phyloP scores from a whole-genome alignment of 2,329 filamentous ascomycete genomes.

The Lasiodiplodia citricola region DNA sequence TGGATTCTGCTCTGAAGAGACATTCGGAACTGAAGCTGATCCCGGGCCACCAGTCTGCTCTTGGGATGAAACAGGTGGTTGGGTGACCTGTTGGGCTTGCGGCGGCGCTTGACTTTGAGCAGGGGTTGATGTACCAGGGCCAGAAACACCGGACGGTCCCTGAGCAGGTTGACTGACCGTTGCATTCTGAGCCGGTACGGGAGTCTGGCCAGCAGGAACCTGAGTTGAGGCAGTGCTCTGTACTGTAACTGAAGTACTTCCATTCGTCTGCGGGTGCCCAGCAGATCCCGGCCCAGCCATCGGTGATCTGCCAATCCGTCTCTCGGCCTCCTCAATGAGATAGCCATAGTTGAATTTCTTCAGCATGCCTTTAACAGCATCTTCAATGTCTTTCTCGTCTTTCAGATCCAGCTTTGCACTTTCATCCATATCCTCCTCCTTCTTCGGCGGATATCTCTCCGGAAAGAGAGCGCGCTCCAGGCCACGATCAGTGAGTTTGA shows the following conservation, averaged over 20 bases:
- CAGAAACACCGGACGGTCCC: not conserved
- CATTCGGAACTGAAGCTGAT: not conserved
- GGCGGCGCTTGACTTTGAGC: not conserved
- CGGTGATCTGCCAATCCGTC: not conserved
- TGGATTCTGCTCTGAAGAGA: not conserved
- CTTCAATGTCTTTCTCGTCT: slow-evolving; percentile 25
- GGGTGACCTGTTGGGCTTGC: not conserved
- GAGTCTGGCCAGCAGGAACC: not conserved
- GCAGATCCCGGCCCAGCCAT: not conserved
- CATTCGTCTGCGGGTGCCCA: not conserved
- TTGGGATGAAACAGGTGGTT: not conserved
- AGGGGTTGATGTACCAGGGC: not conserved
- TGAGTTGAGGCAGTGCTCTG: not conserved
- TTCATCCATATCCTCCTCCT: slow-evolving; percentile 20
- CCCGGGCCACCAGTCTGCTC: not conserved
- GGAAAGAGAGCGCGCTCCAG: slow-evolving; percentile 23
- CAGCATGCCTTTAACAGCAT: slow-evolving; percentile 26
- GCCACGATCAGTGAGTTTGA: slow-evolving; percentile 23
- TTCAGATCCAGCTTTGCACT: slow-evolving; percentile 22
- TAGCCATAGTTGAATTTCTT: slow-evolving; percentile 25
- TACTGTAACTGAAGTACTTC: not conserved
- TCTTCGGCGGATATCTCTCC: slow-evolving; percentile 13
- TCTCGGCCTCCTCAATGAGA: slow-evolving; percentile 22
- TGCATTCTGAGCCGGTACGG: not conserved
- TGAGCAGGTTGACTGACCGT: not conserved